Conservation (phyloP, 2,329 filamentous ascomycete genomes). For the Cladosporium sp. region DNA sequence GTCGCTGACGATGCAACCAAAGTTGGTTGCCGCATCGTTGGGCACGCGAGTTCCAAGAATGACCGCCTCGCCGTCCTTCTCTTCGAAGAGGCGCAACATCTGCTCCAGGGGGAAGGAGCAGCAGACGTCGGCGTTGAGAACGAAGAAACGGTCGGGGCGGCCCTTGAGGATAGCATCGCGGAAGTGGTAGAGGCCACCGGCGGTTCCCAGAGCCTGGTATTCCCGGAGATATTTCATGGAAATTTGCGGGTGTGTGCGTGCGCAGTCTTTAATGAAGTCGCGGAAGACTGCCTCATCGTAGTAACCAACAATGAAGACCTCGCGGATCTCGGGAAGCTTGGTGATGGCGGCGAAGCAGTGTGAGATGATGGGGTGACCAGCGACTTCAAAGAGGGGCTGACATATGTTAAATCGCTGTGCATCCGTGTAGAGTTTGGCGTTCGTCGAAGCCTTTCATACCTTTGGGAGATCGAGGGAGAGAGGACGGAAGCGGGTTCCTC, state of each 20-base stretch:
- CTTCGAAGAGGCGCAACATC: conserved; percentile 91
- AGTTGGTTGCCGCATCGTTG: conserved; percentile 90
- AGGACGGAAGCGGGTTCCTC: conserved; percentile 92
- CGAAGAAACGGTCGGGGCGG: conserved; percentile 89
- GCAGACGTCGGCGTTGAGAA: conserved; percentile 97
- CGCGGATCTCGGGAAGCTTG: conserved; percentile 86
- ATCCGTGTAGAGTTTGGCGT: background rate
- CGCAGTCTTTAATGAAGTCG: conserved; percentile 93
- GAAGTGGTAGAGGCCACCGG: conserved; percentile 97
- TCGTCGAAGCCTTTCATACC: conserved; percentile 47
- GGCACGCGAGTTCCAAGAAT: conserved; percentile 90
- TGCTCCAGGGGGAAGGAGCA: conserved; percentile 95
- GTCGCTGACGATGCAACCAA: conserved; percentile 96
- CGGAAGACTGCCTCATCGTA: conserved; percentile 97
- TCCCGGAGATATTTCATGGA: conserved; percentile 94
- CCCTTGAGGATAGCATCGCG: conserved; percentile 98
- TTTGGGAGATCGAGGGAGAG: conserved; percentile 95
- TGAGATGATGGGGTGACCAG: conserved; percentile 96
- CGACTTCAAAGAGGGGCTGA: conserved; percentile 95
- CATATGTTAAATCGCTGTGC: conserved; percentile 4
- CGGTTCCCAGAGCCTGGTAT: conserved; percentile 93
- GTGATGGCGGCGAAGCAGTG: conserved; percentile 91
- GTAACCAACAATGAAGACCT: conserved; percentile 98
- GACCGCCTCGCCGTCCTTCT: conserved; percentile 93
- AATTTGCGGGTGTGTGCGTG: conserved; percentile 79